A percentile compares a stretch with the other conserved stretches of the same genome.
These are phyloP conservation scores for Lagenaria siceraria DNA, from an alignment of 306 rosid species.

Conservation along the genomic window DNA sequence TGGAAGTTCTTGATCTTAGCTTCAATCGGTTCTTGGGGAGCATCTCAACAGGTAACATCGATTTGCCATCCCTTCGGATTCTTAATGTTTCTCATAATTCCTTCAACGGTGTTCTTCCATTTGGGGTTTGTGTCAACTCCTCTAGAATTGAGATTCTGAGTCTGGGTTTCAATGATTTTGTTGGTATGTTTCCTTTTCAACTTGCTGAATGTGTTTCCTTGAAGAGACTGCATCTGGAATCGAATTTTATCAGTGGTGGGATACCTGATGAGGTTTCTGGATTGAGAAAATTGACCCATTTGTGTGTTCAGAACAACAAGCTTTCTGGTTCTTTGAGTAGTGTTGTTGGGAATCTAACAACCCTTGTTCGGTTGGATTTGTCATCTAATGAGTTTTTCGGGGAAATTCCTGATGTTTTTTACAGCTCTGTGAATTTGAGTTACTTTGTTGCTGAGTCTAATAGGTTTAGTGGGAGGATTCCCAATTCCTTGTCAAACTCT, in stretches of 20 bases:
- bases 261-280: background rate
- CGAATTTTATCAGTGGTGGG: background rate
- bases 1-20: conserved; percentile 17
- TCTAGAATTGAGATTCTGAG: background rate
- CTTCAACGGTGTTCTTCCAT: background rate
- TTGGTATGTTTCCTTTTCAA: conserved; percentile 5
- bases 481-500: conserved; percentile 14
- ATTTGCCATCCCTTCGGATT: conserved; percentile 5
- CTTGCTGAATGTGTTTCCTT: conserved; percentile 6
- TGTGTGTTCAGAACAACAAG: conserved; percentile 11
- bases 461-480: conserved; percentile 12
- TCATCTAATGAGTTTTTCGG: conserved; percentile 18
- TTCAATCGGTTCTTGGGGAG: conserved; percentile 3
- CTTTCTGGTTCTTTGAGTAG: conserved; percentile 8
- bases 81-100: conserved; percentile 10
- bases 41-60: background rate
- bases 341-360: conserved; percentile 16
- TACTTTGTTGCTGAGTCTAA: conserved; percentile 5
- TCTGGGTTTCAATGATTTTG: conserved; percentile 1
- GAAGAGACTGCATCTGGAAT: background rate
- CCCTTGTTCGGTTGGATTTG: conserved; percentile 18
- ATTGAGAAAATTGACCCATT: background rate
- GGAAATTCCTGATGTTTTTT: conserved; percentile 16
- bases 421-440: background rate
- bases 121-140: conserved; percentile 6